A percentile compares a stretch with the other conserved stretches of the same genome.
These are phyloP conservation scores for Tylopilus rubrobrunneus DNA, from an alignment of 768 basidiomycete genomes.

Conservation along the genomic window DNA sequence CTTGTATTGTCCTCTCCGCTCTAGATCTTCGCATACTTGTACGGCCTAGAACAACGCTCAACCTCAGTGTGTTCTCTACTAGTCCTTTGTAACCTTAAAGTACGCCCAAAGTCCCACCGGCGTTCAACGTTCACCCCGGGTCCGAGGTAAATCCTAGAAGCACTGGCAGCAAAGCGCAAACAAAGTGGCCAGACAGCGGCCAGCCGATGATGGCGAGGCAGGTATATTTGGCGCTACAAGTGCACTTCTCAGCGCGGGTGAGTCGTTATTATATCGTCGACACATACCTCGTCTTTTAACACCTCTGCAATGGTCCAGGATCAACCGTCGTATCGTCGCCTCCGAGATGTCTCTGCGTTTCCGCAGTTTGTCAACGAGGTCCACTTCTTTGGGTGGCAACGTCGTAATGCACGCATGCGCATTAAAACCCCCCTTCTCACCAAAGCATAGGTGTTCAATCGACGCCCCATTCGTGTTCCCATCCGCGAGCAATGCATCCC, in stretches of 20 bases:
- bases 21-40: too few species aligned
- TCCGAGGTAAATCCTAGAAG: background rate
- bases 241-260: background rate
- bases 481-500: slow-evolving; percentile 10
- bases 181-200: slow-evolving; percentile 6
- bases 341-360: slow-evolving; percentile 20
- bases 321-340: slow-evolving; percentile 9
- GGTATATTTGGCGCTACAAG: too few species aligned
- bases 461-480: slow-evolving; percentile 25
- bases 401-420: slow-evolving; percentile 41
- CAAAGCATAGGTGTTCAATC: slow-evolving; percentile 22
- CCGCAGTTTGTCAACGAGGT: slow-evolving; percentile 9
- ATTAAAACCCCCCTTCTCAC: slow-evolving; percentile 24
- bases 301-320: slow-evolving; percentile 11
- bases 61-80: too few species aligned
- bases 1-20: too few species aligned
- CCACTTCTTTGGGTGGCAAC: slow-evolving; percentile 13
- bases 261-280: background rate
- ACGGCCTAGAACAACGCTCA: too few species aligned
- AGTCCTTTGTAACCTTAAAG: background rate
- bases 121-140: too few species aligned
- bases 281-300: slow-evolving; percentile 10
- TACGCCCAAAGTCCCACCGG: background rate
- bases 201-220: background rate
- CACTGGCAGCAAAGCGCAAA: background rate